Evolutionary conservation across 1,139 yeast genomes (phyloP).

Genomic region (Debaryomycetaceae sp.): DNA sequence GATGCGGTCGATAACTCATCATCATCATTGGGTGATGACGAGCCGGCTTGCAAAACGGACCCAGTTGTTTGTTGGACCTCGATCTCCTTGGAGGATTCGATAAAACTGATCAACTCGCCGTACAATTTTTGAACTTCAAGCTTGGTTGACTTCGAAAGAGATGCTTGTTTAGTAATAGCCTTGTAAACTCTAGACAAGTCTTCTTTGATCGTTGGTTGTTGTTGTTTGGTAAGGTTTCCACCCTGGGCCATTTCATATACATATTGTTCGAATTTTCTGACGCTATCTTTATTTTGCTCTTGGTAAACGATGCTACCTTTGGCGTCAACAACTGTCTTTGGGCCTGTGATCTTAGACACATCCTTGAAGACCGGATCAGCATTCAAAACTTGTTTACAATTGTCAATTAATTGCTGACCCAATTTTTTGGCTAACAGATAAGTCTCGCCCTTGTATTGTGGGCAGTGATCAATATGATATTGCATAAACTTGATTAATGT

Average conservation of each 20-base stretch:
- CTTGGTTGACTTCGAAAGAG: conserved; percentile 57
- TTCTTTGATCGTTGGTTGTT: conserved; percentile 73
- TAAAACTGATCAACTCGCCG: conserved; percentile 70
- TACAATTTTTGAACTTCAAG: conserved; percentile 78
- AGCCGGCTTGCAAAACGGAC: conserved; percentile 31
- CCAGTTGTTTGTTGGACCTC: conserved; percentile 46
- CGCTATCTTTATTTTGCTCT: conserved; percentile 85
- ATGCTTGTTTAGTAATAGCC: conserved; percentile 71
- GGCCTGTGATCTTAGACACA: conserved; percentile 91
- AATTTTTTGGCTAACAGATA: conserved; percentile 85
- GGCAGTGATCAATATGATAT: conserved; percentile 91
- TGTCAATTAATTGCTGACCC: conserved; percentile 91
- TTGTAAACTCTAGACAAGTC: conserved; percentile 83
- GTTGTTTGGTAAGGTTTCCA: conserved; percentile 69
- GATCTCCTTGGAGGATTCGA: conserved; percentile 67
- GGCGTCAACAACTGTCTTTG: conserved; percentile 81
- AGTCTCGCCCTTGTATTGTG: conserved; percentile 82
- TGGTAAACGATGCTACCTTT: conserved; percentile 84
- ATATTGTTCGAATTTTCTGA: conserved; percentile 92
- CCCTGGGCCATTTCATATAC: conserved; percentile 97
- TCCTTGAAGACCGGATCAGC: conserved; percentile 92
- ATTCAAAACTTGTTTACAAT: conserved; percentile 83
- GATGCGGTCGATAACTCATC: conserved; percentile 47
- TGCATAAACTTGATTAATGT: conserved; percentile 94
- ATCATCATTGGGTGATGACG: conserved; percentile 47